Evolutionary conservation across 495 filamentous ascomycete genomes (phyloP).

Genomic region (Pyronema domesticum): DNA sequence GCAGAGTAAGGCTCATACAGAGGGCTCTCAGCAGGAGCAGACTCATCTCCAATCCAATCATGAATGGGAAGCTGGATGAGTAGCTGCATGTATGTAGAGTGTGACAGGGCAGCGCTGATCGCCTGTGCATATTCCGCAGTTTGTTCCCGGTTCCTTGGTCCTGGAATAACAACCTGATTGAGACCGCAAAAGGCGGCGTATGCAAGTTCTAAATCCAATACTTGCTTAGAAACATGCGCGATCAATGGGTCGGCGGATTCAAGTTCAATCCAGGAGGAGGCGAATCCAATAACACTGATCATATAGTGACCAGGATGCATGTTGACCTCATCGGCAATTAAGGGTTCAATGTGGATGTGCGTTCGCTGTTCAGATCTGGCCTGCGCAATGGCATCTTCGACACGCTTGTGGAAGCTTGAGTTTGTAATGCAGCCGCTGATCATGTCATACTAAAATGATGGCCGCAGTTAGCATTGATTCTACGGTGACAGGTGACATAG

Average conservation of each 20-base stretch:
- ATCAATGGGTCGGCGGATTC: conserved; percentile 19
- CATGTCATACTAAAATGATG: conserved; percentile 60
- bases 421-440: conserved; percentile 81
- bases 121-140: conserved; percentile 60
- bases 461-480: conserved; percentile 2
- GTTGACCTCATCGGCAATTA: conserved; percentile 20
- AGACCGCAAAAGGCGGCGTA: conserved; percentile 92
- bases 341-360: conserved; percentile 29
- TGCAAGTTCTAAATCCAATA: conserved; percentile 72
- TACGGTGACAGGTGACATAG: background rate
- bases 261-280: conserved; percentile 23
- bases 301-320: conserved; percentile 24
- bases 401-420: conserved; percentile 56
- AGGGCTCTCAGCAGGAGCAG: conserved; percentile 10
- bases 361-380: conserved; percentile 40
- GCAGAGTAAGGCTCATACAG: conserved; percentile 26
- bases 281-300: conserved; percentile 19
- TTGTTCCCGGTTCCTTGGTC: conserved; percentile 35
- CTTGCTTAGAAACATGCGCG: conserved; percentile 28
- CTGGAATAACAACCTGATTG: conserved; percentile 61
- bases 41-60: conserved; percentile 29
- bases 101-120: conserved; percentile 59
- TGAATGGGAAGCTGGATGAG: conserved; percentile 71
- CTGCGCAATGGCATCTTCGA: conserved; percentile 27
- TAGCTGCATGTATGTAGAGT: conserved; percentile 58